Evolutionary conservation across 2,329 filamentous ascomycete genomes (phyloP), one percentile per base, ranked within the genome.

Genomic region (Cladosporium cucumerinum): DNA sequence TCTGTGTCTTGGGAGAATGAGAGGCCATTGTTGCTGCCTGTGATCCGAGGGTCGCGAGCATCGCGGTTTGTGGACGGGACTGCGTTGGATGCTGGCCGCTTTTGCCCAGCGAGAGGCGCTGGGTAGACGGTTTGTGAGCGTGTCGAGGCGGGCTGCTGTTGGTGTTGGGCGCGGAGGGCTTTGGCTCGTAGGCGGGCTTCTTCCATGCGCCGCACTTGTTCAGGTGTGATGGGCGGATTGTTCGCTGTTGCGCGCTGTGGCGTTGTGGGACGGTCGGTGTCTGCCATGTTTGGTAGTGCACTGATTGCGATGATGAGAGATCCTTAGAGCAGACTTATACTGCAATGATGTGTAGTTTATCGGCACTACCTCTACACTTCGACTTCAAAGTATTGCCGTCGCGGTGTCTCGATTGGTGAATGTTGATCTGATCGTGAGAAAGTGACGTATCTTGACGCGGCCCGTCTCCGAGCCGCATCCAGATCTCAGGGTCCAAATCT

Each of bases 141-240:
- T 18, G 65, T 43, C n/a, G 63, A 70, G 66, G 65, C 74, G 71
- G 68, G 87, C 65, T 85, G 85, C 72, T 89, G 88, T 70, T 91
- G 87, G 18, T 62, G 60, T 32, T 62, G 60, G 34, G 60, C 28
- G 65, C 91, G 89, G 21, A 93, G 82, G 2, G 93, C 93, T 83
- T 97, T 98, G 63, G 95, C 92, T 78, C 88, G 91, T 32, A 97
- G 85, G 23, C 94, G 87, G 71, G 89, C 93, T 76, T 94, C 88
- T 86, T 97, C 94, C 75, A 87, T 86, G 69, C 81, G 81, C 58
- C 85, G 82, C 57, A 86, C 81, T 74, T 87, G 85, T 71, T 88
- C 86, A 11, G 86, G 85, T 2, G 86, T 88, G 36, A 86, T 78
- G 43, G 84, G 82, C 11, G 18, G 18, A 77, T 46, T 76, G 73